These are phyloP conservation scores for Periconia sp. DNA, from an alignment of 2,329 filamentous ascomycete genomes.

Conservation along the genomic window DNA sequence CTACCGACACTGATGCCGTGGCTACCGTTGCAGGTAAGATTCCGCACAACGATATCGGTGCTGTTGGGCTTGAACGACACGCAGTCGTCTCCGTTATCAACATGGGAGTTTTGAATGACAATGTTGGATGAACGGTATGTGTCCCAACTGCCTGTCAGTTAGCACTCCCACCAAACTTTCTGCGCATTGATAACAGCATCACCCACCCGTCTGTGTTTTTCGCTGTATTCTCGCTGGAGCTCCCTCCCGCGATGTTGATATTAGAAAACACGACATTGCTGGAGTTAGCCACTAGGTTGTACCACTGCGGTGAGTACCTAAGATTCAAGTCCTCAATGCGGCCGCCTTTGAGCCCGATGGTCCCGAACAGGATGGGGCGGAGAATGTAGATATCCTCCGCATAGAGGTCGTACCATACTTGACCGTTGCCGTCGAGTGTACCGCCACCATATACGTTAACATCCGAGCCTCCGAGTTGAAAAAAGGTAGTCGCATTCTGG, in stretches of 20 bases:
- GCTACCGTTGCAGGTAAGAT: constrained; percentile 67
- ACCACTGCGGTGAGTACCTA: constrained; percentile 64
- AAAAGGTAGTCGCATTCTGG: constrained; percentile 69
- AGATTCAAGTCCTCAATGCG: constrained; percentile 63
- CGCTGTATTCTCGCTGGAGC: constrained; percentile 55
- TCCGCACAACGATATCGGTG: constrained; percentile 68
- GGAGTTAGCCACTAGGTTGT: constrained; percentile 67
- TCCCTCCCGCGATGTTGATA: constrained; percentile 61
- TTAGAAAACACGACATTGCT: constrained; percentile 65
- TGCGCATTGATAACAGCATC: no score
- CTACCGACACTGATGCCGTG: constrained; percentile 75
- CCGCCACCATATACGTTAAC: constrained; percentile 70
- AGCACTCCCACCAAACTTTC: background rate
- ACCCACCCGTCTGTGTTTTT: constrained; percentile 64
- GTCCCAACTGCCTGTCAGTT: constrained; percentile 48
- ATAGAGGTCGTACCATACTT: constrained; percentile 66
- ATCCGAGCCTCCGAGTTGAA: constrained; percentile 65
- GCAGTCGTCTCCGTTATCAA: constrained; percentile 70
- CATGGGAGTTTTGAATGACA: constrained; percentile 66
- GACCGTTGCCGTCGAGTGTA: constrained; percentile 64
- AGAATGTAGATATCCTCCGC: constrained; percentile 59
- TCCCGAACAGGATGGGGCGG: constrained; percentile 60
- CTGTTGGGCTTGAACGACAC: constrained; percentile 75
- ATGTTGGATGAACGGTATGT: constrained; percentile 64
- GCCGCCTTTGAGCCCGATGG: constrained; percentile 59